Percentiles rank a stretch among this genome's conserved stretches.
phyloP scores from a whole-genome alignment of 495 filamentous ascomycete species.

The Lentithecium fluviatile region DNA sequence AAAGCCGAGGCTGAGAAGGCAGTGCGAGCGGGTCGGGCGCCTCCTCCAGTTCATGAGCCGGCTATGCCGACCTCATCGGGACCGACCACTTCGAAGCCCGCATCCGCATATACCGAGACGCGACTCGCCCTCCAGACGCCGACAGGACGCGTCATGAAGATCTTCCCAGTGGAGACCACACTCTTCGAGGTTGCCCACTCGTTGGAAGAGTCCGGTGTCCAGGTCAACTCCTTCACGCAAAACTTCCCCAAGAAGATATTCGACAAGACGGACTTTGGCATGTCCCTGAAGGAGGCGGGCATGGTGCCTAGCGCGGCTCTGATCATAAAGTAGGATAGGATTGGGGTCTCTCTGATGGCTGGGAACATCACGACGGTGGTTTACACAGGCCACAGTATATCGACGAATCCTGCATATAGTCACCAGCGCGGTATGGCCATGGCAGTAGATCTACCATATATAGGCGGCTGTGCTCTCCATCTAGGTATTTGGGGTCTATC shows the following conservation, averaged over 20 bases:
- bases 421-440: too few relatives aligned
- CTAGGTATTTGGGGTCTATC: too few relatives aligned
- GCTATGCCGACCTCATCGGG: constrained; percentile 39
- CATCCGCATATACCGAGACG: constrained; percentile 70
- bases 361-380: too few relatives aligned
- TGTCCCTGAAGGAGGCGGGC: constrained; percentile 89
- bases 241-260: constrained; percentile 88
- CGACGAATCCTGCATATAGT: too few relatives aligned
- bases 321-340: constrained; percentile 58
- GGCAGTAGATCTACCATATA: too few relatives aligned
- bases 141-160: constrained; percentile 74
- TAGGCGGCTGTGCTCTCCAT: too few relatives aligned
- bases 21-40: constrained; percentile 68
- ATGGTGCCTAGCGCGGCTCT: constrained; percentile 85
- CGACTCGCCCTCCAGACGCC: constrained; percentile 78
- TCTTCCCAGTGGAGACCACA: constrained; percentile 78
- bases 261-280: constrained; percentile 75
- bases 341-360: too few relatives aligned
- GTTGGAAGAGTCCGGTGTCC: constrained; percentile 59
- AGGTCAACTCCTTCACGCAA: constrained; percentile 73
- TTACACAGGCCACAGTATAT: too few relatives aligned
- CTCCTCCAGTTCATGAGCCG: constrained; percentile 42
- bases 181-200: constrained; percentile 87
- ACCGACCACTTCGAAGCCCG: constrained; percentile 55
- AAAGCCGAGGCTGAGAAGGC: constrained; percentile 84